phyloP scores from a whole-genome alignment of 2,329 filamentous ascomycete genomes.

The Hypoxylon sp. region DNA sequence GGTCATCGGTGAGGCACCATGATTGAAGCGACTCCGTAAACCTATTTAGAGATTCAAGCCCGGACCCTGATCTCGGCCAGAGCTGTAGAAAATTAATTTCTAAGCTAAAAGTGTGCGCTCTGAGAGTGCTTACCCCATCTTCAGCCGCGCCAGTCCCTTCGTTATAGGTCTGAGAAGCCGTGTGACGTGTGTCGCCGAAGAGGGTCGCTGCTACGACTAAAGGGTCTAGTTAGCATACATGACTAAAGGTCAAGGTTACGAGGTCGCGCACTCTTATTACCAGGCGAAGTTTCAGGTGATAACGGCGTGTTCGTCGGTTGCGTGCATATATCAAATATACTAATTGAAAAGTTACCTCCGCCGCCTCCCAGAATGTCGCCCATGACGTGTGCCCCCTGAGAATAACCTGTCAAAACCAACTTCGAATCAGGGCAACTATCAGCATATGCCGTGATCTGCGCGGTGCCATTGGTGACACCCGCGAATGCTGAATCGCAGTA shows the following conservation, averaged over 20 bases:
- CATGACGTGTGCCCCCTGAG: conserved; percentile 44
- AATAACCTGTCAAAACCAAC: conserved; percentile 53
- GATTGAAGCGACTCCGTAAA: conserved; percentile 12
- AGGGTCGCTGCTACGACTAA: conserved; percentile 46
- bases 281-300: conserved; percentile 15
- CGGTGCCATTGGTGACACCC: conserved; percentile 45
- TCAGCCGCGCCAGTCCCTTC: conserved; percentile 46
- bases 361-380: conserved; percentile 46
- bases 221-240: conserved; percentile 1
- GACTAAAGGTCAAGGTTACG: not conserved
- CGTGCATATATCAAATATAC: conserved; percentile 33
- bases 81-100: not conserved
- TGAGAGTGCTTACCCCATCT: conserved; percentile 37
- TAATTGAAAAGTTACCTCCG: conserved; percentile 37
- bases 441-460: conserved; percentile 50
- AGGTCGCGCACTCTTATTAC: conserved; percentile 2
- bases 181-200: conserved; percentile 53
- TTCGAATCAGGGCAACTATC: conserved; percentile 50
- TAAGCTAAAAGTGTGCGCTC: not conserved
- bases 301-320: conserved; percentile 33
- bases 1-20: conserved; percentile 12
- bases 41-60: conserved; percentile 4
- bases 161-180: conserved; percentile 51
- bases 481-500: conserved; percentile 50
- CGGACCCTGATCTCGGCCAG: not conserved